Base-by-base conservation (phyloP, 1,284 basidiomycete species). In the Earliella scabrosa region DNA sequence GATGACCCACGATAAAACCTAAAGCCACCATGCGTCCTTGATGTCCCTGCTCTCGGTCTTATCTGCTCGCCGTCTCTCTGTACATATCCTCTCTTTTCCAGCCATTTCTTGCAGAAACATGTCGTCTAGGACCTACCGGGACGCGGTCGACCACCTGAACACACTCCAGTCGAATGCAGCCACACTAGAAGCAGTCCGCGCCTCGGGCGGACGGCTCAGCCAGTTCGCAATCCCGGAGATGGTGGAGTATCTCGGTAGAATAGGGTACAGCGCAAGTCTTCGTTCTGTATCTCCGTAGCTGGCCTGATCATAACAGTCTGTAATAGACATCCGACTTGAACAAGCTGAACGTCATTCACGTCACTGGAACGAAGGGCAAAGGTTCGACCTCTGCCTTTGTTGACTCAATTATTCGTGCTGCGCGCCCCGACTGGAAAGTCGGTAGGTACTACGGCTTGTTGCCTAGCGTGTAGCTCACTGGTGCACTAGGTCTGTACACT, bases 281-380 rank as follows among this genome's bases (percentile, higher is more conserved):
- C 18, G 52, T 40, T 45, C 35, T 40, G 27, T 46, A 20, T 32
- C 35, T 49, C 44, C 39, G 8, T 50, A 57, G 53, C 41, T n/a
- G 47, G 53, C 55, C 50, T 38, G 57, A 50, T 50, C 46, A 47
- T 59, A 39, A 54, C 48, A 31, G 45, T 41, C 40, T 39, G 45
- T 63, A 52, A 50, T 69, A 94, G 93, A 85, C 92, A 24, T 76
- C 83, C 50, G 89, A 96, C 64, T 79, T 99, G 50, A 96, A 99
- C 72, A 75, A 76, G 45, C 80, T 99, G 60, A 97, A 98, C 72
- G 94, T 96, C 52, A 85, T 99, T 31, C 97, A 99, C 76, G 89
- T 99, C 67, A 97, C 97, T 13, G 97, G 97, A 2, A 99, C 97
- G 4, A 99, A 99, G 75, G 97, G 97, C 43, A 99, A 99, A 72